Evolutionary conservation across 2,329 filamentous ascomycete species (phyloP), one percentile per base, ranked within the genome.

Genomic region (Pseudopithomyces chartarum): DNA sequence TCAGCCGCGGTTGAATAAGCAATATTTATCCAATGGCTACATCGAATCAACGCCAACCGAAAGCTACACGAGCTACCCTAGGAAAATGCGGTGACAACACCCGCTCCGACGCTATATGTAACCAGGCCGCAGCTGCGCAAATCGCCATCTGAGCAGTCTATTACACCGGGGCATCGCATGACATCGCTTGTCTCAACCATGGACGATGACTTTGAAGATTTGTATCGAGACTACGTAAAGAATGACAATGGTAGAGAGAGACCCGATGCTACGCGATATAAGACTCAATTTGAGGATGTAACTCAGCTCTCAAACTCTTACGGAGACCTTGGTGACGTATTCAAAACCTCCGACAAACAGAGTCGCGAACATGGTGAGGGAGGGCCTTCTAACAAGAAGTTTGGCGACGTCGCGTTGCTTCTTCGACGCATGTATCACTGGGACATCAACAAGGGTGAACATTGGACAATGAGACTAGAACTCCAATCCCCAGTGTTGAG

Each of bases 401-500:
- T 48, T 36, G 45, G 45, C 17, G 45, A 48, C 23, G 29, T 48
- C 3, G 29, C 45, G 17, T 19, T 48, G 13, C 45, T 48, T 1
- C 45, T 48, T 32, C 45, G 45, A 3, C 45, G 45, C 3, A 48
- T 23, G 29, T 48, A 48, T 33, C 45, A 48, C 32, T 48, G 20
- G 10, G 45, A 48, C 17, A 29, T 48, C n/a, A 48, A 48, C 45
- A 48, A 48, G 11, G 45, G 45, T 19, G 45, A 48, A 19, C 45
- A 48, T 36, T 48, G 45, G 45, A 36, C 45, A 12, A 48, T 48
- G 45, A 48, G 19, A 12, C 45, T 48, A 2, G 45, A 48, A 32
- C 45, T 48, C 8, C 45, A 48, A 11, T 48, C 45, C 7, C 22
- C 29, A 19, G 29, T 48, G 2, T 12, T 48, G 17, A 29, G 45